phyloP scores from a whole-genome alignment of 192 early-diverging fungal genomes.

The Coemansia guatemalensis region DNA sequence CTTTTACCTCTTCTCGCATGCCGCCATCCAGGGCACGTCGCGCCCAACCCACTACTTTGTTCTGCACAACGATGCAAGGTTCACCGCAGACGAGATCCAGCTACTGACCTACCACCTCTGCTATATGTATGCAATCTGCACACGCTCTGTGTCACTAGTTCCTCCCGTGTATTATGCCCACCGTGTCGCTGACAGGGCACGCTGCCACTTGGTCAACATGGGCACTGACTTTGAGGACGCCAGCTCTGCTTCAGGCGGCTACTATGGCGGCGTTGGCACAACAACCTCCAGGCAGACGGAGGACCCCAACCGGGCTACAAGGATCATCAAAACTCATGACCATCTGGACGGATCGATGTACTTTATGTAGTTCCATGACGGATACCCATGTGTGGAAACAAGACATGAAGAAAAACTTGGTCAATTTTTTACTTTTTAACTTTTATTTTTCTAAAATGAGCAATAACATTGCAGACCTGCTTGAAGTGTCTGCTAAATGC shows the following conservation, averaged over 20 bases:
- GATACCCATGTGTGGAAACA: no score
- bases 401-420: no score
- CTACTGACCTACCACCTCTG: conserved; percentile 87
- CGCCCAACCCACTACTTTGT: conserved; percentile 92
- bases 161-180: conserved; percentile 95
- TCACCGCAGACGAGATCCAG: conserved; percentile 76
- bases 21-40: conserved; percentile 90
- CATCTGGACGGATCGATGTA: conserved; percentile 25
- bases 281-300: conserved; percentile 7
- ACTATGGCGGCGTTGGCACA: conserved; percentile 31
- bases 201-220: conserved; percentile 67
- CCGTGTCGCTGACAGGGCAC: conserved; percentile 80
- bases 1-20: conserved; percentile 88
- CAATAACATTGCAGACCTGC: no score
- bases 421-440: no score
- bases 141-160: conserved; percentile 81
- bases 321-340: conserved; percentile 24
- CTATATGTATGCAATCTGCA: conserved; percentile 86
- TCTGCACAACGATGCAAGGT: conserved; percentile 82
- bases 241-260: conserved; percentile 23
- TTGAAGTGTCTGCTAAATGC: no score
- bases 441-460: no score
- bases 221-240: conserved; percentile 43
- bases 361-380: conserved; percentile 19
- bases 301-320: conserved; percentile 12